Conservation (phyloP, 768 basidiomycete genomes). For the Collybia sp. region DNA sequence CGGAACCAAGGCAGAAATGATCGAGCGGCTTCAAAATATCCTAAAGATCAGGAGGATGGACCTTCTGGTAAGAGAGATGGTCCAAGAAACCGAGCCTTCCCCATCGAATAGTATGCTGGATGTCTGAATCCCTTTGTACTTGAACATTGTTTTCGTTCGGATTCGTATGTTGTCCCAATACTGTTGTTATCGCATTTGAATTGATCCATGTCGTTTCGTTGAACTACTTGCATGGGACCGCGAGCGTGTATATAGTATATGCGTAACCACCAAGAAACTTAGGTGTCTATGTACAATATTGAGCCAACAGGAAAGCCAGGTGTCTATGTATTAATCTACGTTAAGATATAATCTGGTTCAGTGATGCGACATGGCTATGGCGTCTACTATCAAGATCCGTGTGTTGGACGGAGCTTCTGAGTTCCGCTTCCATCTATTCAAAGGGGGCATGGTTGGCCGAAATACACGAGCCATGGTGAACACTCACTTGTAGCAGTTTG, state of each 20-base stretch:
- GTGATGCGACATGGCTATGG: constrained; percentile 30
- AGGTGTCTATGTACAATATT: too few species aligned
- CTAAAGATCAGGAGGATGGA: constrained; percentile 46
- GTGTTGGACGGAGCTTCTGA: constrained; percentile 39
- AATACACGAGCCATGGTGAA: background rate
- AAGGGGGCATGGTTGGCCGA: too few species aligned
- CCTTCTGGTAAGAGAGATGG: constrained; percentile 43
- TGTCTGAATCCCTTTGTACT: background rate
- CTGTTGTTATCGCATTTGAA: too few species aligned
- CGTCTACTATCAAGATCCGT: constrained; percentile 42
- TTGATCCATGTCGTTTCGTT: too few species aligned
- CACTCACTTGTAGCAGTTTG: constrained; percentile 77
- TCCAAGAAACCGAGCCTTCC: constrained; percentile 16
- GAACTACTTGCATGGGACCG: too few species aligned
- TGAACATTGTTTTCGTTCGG: background rate
- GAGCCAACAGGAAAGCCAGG: too few species aligned
- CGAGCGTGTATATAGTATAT: too few species aligned
- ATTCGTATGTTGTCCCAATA: too few species aligned
- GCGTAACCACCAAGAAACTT: too few species aligned
- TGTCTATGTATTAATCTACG: too few species aligned
- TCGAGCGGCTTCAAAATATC: constrained; percentile 37
- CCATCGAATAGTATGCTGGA: constrained; percentile 1
- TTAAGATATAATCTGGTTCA: constrained; percentile 22
- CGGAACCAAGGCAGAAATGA: constrained; percentile 48
- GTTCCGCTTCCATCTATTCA: constrained; percentile 35